Evolutionary conservation across 164 flowering plant genomes (phyloP).

Genomic region (Sextonia rubra): DNA sequence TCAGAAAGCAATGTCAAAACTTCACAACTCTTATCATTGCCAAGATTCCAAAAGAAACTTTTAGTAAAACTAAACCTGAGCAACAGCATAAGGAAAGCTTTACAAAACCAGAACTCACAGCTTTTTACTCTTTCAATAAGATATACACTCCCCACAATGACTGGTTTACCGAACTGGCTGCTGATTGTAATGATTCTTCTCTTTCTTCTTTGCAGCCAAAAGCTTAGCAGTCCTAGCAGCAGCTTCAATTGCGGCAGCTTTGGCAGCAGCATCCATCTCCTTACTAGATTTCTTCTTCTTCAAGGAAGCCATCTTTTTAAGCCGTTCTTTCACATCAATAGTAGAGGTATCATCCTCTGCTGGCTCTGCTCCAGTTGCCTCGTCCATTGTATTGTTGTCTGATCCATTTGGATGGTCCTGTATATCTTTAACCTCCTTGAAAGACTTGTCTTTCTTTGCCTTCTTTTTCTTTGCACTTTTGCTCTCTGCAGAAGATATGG

Average conservation of each 20-base stretch:
- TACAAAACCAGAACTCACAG: constrained; percentile 7
- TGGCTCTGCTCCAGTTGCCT: constrained; percentile 27
- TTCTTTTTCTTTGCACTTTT: constrained; percentile 84
- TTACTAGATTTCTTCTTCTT: constrained; percentile 79
- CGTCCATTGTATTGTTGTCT: constrained; percentile 21
- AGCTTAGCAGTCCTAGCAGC: constrained; percentile 75
- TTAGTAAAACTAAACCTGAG: not conserved
- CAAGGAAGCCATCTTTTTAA: constrained; percentile 61
- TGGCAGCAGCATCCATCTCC: constrained; percentile 82
- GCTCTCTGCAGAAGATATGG: constrained; percentile 39
- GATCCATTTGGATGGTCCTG: constrained; percentile 32
- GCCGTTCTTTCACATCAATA: constrained; percentile 68
- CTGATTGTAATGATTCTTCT: constrained; percentile 75
- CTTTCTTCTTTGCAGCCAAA: constrained; percentile 96
- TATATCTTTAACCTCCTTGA: constrained; percentile 44
- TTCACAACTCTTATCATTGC: no score
- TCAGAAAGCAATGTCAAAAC: no score
- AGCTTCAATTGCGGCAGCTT: constrained; percentile 77
- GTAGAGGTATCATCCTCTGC: constrained; percentile 33
- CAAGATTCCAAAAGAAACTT: no score
- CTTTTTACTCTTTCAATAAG: constrained; percentile 9
- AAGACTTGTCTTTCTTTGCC: constrained; percentile 64
- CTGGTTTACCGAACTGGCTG: constrained; percentile 47
- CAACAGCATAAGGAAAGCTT: constrained; percentile 3
- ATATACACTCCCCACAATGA: not conserved